Base-by-base conservation (phyloP, 164 flowering plant genomes). In the Vitis vinifera region DNA sequence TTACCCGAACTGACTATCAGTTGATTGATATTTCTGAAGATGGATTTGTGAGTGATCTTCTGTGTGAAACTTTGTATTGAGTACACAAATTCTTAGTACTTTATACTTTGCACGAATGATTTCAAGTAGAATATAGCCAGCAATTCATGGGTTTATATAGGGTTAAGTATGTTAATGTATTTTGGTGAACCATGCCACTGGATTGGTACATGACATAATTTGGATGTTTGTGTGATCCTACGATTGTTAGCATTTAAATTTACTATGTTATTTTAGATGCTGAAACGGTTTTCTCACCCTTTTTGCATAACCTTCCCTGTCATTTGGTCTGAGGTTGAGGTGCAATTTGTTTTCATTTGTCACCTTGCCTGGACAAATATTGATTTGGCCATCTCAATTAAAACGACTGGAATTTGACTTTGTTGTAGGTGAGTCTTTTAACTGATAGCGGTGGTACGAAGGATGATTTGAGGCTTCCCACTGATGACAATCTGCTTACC, bases 21-120 rank as follows among this genome's bases (percentile, higher is more conserved):
- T 83, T 87, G 57, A 82, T 87, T 81, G 91, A 87, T 56, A 85
- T 87, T 10, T 77, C 87, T 62, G 89, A 86, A 68, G 89, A 86
- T 84, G 88, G 89, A 51, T 84, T 86, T 75, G 86, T 84, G 72
- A 69, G 83, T 75, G 23, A 19, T 19, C 19, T 7, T 4, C 57
- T 69, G 31, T n/a, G 44, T 37, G 44, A 37, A 37, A 4, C 44
- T 9, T 51, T 57, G 16, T n/a, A 14, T 56, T 62, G n/a, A 49
- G 55, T 16, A 29, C 7, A 37, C 44, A 37, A 37, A 37, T 37
- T 37, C 44, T 37, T 4, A 6, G 7, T 29, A 1, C 51, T 63
- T 55, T 62, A 8, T 14, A 57, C 31, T 51, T 14, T 8, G 12
- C 58, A 16, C 16, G n/a, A 50, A 27, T 37, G 14, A 74, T 62